These are phyloP conservation scores for Neonectria neomacrospora DNA, from an alignment of 2,329 filamentous ascomycete genomes.

Conservation along the genomic window DNA sequence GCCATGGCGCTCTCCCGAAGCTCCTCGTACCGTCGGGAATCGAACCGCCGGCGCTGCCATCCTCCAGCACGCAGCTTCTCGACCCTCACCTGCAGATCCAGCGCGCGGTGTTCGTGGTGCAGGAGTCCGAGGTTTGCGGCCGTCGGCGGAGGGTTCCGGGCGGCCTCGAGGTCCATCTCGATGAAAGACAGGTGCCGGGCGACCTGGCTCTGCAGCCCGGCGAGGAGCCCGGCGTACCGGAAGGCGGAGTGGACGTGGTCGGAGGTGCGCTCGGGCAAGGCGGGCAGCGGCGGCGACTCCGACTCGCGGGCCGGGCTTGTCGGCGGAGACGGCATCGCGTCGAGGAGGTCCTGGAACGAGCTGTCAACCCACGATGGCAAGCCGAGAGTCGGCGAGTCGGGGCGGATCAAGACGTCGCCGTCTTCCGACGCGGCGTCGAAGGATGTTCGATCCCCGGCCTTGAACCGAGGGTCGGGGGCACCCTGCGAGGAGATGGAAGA, in stretches of 20 bases:
- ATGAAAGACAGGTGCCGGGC: slow-evolving; percentile 59
- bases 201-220: slow-evolving; percentile 61
- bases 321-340: slow-evolving; percentile 22
- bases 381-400: slow-evolving; percentile 70
- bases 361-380: slow-evolving; percentile 44
- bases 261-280: slow-evolving; percentile 5
- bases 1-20: slow-evolving; percentile 63
- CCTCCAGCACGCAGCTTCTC: slow-evolving; percentile 64
- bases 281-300: slow-evolving; percentile 8
- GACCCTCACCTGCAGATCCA: slow-evolving; percentile 63
- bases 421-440: neutral
- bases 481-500: slow-evolving; percentile 57
- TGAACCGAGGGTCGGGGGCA: slow-evolving; percentile 33
- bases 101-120: slow-evolving; percentile 50
- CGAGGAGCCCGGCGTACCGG: slow-evolving; percentile 62
- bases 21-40: slow-evolving; percentile 63
- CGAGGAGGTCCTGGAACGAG: slow-evolving; percentile 39
- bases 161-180: slow-evolving; percentile 52
- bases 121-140: slow-evolving; percentile 29
- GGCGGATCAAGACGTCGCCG: slow-evolving; percentile 60
- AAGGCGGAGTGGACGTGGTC: slow-evolving; percentile 54
- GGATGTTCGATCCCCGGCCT: slow-evolving; percentile 50
- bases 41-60: slow-evolving; percentile 67
- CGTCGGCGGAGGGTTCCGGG: slow-evolving; percentile 30
- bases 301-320: neutral